These are phyloP conservation scores for Candolleomyces eurysporus DNA, from an alignment of 768 basidiomycete species.

Conservation along the genomic window DNA sequence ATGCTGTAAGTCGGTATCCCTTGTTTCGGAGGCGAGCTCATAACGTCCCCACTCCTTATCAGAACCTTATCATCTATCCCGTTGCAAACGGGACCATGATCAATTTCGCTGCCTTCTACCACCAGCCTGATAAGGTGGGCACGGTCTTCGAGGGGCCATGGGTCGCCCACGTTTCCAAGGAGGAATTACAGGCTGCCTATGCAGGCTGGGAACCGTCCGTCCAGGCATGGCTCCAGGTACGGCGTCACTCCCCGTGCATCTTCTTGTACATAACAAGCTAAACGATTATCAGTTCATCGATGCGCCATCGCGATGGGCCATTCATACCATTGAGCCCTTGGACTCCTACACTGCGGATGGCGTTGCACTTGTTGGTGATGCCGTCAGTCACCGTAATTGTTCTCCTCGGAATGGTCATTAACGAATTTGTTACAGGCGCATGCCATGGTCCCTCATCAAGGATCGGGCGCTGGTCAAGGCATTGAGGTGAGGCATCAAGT, in stretches of 20 bases:
- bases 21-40: not conserved
- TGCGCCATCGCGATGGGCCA: conserved; percentile 18
- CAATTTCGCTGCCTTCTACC: conserved; percentile 43
- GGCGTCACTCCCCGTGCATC: not conserved
- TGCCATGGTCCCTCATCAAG: conserved; percentile 47
- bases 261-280: not conserved
- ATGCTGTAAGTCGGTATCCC: conserved; percentile 14
- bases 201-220: conserved; percentile 15
- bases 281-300: conserved; percentile 15
- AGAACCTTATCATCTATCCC: conserved; percentile 49
- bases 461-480: conserved; percentile 48
- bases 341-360: conserved; percentile 15
- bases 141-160: conserved; percentile 15
- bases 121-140: conserved; percentile 11
- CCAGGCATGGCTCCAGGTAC: conserved; percentile 15
- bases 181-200: conserved; percentile 12
- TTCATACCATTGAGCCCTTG: conserved; percentile 17
- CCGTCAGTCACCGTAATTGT: conserved; percentile 12
- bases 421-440: conserved; percentile 28
- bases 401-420: not conserved
- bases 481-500: conserved; percentile 33
- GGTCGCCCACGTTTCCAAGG: conserved; percentile 11
- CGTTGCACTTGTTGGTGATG: conserved; percentile 22
- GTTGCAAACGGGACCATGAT: conserved; percentile 47
- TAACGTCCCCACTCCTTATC: not conserved